phyloP scores from a whole-genome alignment of 306 rosid genomes.

The Macrotyloma uniflorum region DNA sequence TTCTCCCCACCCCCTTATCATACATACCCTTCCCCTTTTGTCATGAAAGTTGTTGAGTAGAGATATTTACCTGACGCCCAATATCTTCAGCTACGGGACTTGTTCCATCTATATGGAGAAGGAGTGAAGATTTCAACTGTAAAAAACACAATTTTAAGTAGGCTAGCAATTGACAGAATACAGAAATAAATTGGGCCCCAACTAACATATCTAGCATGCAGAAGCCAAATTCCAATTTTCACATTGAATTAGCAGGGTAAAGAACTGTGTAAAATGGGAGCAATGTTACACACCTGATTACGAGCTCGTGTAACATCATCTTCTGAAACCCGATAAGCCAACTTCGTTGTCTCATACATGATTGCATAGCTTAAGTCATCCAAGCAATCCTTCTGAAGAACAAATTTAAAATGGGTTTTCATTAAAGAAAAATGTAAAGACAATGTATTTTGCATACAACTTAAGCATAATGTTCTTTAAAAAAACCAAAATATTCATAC shows the following conservation, averaged over 20 bases:
- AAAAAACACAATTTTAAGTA: conserved; percentile 20
- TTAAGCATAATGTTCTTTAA: neutral
- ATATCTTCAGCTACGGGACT: conserved; percentile 92
- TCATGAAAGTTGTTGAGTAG: neutral
- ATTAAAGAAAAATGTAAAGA: neutral
- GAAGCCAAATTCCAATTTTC: neutral
- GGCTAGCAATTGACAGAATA: neutral
- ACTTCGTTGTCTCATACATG: conserved; percentile 83
- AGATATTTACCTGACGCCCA: conserved; percentile 81
- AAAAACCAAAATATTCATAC: neutral
- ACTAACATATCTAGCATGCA: neutral
- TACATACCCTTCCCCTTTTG: neutral
- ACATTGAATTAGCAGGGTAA: neutral
- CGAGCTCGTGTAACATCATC: conserved; percentile 85
- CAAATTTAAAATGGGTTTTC: neutral
- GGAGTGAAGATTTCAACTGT: conserved; percentile 88
- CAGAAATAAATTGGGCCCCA: neutral
- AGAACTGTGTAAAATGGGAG: neutral
- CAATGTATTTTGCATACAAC: neutral
- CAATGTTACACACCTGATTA: conserved; percentile 67
- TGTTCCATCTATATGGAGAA: conserved; percentile 91
- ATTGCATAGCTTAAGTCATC: conserved; percentile 81
- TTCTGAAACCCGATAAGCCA: conserved; percentile 76
- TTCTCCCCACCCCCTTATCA: too few relatives aligned
- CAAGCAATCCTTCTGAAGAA: conserved; percentile 63